Conservation (phyloP, 805 yeast genomes). For the Candida berthetii region DNA sequence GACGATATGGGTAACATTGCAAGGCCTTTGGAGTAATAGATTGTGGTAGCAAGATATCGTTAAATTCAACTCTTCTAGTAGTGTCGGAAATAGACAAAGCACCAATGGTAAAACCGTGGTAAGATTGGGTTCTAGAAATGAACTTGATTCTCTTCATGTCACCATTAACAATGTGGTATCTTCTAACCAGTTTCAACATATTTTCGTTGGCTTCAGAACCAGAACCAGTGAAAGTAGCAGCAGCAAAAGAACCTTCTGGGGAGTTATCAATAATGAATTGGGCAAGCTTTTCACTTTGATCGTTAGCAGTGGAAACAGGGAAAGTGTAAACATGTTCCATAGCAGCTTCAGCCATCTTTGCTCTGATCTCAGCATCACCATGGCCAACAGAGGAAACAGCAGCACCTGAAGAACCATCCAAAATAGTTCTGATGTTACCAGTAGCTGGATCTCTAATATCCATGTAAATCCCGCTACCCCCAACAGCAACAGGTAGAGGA, state of each 20-base stretch:
- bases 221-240: conserved; percentile 44
- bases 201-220: conserved; percentile 68
- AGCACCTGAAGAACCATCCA: conserved; percentile 44
- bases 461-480: conserved; percentile 31
- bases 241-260: conserved; percentile 35
- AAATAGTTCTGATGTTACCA: conserved; percentile 23
- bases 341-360: conserved; percentile 32
- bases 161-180: conserved; percentile 37
- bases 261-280: conserved; percentile 36
- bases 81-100: conserved; percentile 36
- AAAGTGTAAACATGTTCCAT: conserved; percentile 31
- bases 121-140: conserved; percentile 38
- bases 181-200: conserved; percentile 50
- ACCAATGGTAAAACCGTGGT: conserved; percentile 44
- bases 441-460: conserved; percentile 29
- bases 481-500: conserved; percentile 25
- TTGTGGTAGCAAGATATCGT: conserved; percentile 20
- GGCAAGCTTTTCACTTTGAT: conserved; percentile 35
- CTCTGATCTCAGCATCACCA: conserved; percentile 31
- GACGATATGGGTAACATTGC: conserved; percentile 24
- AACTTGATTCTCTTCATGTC: conserved; percentile 34
- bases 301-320: conserved; percentile 23
- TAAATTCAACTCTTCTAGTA: conserved; percentile 29
- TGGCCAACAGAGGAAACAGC: conserved; percentile 47
- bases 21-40: conserved; percentile 18